Conservation (phyloP, 129 eudicot species). For the Saposhnikovia divaricata region DNA sequence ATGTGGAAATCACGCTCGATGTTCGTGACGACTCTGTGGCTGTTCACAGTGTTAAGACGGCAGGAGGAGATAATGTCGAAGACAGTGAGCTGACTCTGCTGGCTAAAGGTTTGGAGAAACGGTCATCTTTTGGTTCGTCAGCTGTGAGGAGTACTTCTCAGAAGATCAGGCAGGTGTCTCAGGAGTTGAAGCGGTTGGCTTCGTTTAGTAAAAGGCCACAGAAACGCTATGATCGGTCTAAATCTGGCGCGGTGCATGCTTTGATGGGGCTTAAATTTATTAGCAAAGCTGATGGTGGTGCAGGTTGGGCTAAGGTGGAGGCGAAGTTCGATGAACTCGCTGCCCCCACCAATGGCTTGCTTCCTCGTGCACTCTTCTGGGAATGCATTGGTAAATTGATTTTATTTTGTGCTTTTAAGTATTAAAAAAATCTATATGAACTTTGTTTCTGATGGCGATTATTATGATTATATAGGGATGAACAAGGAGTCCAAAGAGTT, state of each 20-base stretch:
- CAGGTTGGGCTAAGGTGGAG: conserved; percentile 52
- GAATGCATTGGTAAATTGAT: conserved; percentile 59
- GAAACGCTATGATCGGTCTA: conserved; percentile 36
- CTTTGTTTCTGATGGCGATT: neutral
- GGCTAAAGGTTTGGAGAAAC: conserved; percentile 45
- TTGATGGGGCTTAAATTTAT: conserved; percentile 55
- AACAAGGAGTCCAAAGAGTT: conserved; percentile 52
- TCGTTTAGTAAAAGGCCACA: conserved; percentile 25
- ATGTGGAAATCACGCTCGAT: conserved; percentile 71
- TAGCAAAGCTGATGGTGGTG: conserved; percentile 51
- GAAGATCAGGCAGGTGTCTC: conserved; percentile 45
- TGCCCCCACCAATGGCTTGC: conserved; percentile 40
- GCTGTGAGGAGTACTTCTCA: conserved; percentile 49
- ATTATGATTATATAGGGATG: conserved; percentile 35
- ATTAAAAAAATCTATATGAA: too few relatives aligned
- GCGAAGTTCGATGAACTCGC: conserved; percentile 41
- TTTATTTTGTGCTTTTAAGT: too few relatives aligned
- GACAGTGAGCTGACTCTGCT: conserved; percentile 52
- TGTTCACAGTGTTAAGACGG: conserved; percentile 62
- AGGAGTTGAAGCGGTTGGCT: conserved; percentile 54
- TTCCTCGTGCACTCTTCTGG: conserved; percentile 56
- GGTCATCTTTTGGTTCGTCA: conserved; percentile 47
- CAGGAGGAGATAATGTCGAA: conserved; percentile 53
- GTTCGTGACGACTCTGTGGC: conserved; percentile 81
- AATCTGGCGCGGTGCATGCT: conserved; percentile 46